These are phyloP conservation scores for Aurantiochytrium sp. DNA, from an alignment of 108 stramenopile species.

Conservation along the genomic window DNA sequence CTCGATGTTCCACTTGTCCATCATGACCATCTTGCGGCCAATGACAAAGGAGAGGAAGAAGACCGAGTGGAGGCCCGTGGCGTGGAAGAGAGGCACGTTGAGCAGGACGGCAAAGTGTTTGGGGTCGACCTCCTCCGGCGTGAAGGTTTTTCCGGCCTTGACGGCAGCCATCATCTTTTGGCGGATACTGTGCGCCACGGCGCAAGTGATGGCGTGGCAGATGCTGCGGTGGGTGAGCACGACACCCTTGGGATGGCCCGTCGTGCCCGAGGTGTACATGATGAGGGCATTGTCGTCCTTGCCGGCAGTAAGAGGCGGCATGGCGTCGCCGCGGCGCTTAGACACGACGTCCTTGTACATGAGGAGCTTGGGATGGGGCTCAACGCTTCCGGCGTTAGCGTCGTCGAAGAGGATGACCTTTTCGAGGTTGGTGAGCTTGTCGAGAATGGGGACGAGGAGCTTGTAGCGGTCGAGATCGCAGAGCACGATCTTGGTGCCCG, in stretches of 20 bases:
- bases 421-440: neutral
- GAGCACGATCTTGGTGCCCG: neutral
- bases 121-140: neutral
- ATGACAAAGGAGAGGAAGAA: neutral
- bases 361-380: neutral
- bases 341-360: neutral
- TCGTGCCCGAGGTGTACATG: constrained; percentile 35
- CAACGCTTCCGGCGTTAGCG: neutral
- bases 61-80: neutral
- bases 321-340: neutral
- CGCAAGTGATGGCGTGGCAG: constrained; percentile 36
- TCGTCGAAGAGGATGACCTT: neutral
- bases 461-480: neutral
- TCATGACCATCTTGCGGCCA: constrained; percentile 13
- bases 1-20: neutral
- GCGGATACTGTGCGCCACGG: neutral
- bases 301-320: neutral
- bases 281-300: constrained; percentile 22
- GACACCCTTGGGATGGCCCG: constrained; percentile 37
- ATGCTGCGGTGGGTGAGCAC: constrained; percentile 20
- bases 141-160: neutral
- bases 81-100: constrained; percentile 8
- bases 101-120: neutral
- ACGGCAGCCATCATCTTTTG: constrained; percentile 1
- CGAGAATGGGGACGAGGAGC: neutral